A percentile compares a stretch with the other conserved stretches of the same genome.
Evolutionary conservation across 1,284 basidiomycete genomes (phyloP).

Genomic region (Vanrija sp.): DNA sequence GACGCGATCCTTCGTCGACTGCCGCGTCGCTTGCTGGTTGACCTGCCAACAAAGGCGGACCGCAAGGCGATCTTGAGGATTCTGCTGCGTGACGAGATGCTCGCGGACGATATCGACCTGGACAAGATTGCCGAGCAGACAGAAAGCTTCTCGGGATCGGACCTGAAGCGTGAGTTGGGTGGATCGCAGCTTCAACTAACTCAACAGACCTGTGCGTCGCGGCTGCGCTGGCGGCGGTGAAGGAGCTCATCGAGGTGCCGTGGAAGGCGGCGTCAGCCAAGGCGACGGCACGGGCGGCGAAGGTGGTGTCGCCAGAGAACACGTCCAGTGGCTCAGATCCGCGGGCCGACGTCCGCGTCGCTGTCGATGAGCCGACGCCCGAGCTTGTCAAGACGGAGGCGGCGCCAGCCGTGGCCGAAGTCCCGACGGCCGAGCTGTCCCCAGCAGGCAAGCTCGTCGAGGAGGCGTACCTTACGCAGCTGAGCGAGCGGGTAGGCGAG

Average conservation of each 20-base stretch:
- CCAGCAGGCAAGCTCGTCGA: constrained; percentile 14
- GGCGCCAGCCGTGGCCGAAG: background rate
- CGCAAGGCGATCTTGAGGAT: constrained; percentile 80
- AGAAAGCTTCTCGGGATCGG: constrained; percentile 85
- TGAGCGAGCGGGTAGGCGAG: constrained; percentile 3
- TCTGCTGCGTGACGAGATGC: constrained; percentile 67
- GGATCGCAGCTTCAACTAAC: background rate
- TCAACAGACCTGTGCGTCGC: constrained; percentile 76
- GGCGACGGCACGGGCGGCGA: background rate
- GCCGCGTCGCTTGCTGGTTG: constrained; percentile 75
- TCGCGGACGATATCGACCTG: constrained; percentile 67
- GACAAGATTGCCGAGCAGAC: constrained; percentile 66
- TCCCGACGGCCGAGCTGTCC: background rate
- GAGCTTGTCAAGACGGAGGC: constrained; percentile 4
- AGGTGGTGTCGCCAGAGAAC: background rate
- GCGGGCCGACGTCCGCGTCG: constrained; percentile 5
- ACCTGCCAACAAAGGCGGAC: constrained; percentile 76
- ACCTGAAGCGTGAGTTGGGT: constrained; percentile 72
- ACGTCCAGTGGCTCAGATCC: background rate
- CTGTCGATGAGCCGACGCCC: background rate
- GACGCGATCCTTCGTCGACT: constrained; percentile 67
- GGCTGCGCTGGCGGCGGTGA: constrained; percentile 81
- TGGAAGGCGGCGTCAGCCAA: constrained; percentile 53
- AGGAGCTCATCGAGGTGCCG: constrained; percentile 72
- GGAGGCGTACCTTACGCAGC: constrained; percentile 10